Conservation (phyloP, 345 rosid species). For the Physaria fendleri region DNA sequence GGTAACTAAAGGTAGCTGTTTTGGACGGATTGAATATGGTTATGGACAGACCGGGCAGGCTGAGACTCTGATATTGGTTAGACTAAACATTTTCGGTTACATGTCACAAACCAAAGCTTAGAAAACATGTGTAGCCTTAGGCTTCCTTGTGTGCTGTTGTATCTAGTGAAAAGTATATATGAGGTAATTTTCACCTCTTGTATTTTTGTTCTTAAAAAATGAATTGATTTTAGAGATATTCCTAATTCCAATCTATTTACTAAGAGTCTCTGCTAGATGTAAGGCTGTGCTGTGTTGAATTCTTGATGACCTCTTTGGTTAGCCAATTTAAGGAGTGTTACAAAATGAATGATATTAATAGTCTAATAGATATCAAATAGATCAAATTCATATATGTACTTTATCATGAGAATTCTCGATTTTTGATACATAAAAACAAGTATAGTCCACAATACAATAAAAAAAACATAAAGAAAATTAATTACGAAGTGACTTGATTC, state of each 20-base stretch:
- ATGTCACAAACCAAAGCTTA: conserved; percentile 9
- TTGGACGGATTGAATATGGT: background rate
- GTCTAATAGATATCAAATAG: too few relatives aligned
- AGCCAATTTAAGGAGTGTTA: background rate
- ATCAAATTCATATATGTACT: background rate
- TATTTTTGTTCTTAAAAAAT: conserved; percentile 4
- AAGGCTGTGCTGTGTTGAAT: too few relatives aligned
- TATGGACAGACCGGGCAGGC: conserved; percentile 1
- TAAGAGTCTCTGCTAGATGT: too few relatives aligned
- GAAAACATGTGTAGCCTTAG: conserved; percentile 10
- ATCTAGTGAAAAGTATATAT: too few relatives aligned
- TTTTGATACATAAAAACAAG: background rate
- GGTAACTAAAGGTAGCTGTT: background rate
- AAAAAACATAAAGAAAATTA: background rate
- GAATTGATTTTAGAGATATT: conserved; percentile 13
- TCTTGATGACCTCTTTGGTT: too few relatives aligned
- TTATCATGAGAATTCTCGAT: background rate
- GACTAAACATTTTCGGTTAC: background rate
- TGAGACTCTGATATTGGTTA: background rate
- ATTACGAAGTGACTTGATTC: background rate
- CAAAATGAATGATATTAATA: background rate
- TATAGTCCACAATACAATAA: background rate
- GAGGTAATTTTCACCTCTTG: background rate
- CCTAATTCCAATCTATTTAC: too few relatives aligned
- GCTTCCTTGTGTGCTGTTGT: conserved; percentile 7